These are phyloP conservation scores for Ajuga chamaepitys DNA, from an alignment of 257 asterid species.

Conservation along the genomic window DNA sequence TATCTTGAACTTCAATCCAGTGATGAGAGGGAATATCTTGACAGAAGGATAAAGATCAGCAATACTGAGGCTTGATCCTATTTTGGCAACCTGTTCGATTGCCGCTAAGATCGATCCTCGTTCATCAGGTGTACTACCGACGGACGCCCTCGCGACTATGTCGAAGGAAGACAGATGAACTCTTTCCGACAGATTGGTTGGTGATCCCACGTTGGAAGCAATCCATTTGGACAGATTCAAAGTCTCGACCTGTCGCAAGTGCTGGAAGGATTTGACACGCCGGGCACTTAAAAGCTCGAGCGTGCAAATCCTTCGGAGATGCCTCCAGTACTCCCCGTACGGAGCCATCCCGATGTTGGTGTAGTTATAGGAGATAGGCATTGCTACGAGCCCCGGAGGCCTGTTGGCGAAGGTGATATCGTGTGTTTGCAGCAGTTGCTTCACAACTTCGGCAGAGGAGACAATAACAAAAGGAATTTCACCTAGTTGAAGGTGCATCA, in stretches of 20 bases:
- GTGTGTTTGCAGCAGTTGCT: constrained; percentile 18
- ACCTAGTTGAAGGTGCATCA: constrained; percentile 29
- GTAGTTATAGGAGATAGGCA: constrained; percentile 9
- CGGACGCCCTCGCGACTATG: background rate
- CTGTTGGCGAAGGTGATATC: constrained; percentile 19
- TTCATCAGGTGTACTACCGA: background rate
- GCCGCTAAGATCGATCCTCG: background rate
- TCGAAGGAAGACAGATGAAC: background rate
- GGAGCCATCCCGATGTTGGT: constrained; percentile 21
- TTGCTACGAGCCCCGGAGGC: constrained; percentile 9
- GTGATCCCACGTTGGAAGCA: background rate
- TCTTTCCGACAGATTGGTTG: background rate
- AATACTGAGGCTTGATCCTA: background rate
- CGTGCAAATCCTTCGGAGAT: constrained; percentile 22
- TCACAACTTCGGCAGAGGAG: constrained; percentile 18
- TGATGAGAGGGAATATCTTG: background rate
- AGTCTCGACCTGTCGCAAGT: background rate
- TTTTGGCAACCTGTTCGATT: background rate
- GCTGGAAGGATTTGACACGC: constrained; percentile 5
- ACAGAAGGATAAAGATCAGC: background rate
- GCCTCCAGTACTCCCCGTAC: constrained; percentile 29
- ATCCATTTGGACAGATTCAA: background rate
- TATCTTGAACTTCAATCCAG: background rate
- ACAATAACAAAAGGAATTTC: constrained; percentile 12
- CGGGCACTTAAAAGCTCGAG: constrained; percentile 17